phyloP scores from a whole-genome alignment of 2,329 filamentous ascomycete species.

The Arthrobotrys sphaeroides region DNA sequence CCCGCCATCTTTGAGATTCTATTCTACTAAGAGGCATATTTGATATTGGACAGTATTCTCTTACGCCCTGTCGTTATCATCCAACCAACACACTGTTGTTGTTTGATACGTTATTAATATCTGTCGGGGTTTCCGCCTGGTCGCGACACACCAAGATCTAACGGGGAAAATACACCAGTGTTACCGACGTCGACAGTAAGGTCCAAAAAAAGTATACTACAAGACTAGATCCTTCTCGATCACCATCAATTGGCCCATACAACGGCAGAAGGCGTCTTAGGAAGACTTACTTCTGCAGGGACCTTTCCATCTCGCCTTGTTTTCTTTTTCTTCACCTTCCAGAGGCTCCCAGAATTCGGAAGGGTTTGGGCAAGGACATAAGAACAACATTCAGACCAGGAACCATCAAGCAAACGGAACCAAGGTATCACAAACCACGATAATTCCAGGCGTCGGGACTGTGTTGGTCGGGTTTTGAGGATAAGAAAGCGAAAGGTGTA shows the following conservation, averaged over 20 bases:
- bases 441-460: constrained; percentile 37
- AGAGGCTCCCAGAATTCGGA: constrained; percentile 20
- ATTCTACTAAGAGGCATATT: constrained; percentile 39
- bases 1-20: constrained; percentile 38
- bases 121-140: constrained; percentile 15
- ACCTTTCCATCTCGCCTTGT: not conserved
- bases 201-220: not conserved
- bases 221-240: not conserved
- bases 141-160: constrained; percentile 13
- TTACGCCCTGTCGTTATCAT: not conserved
- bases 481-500: constrained; percentile 32
- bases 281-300: not conserved
- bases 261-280: not conserved
- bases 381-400: constrained; percentile 34
- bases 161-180: constrained; percentile 13
- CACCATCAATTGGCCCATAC: not conserved
- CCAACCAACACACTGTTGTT: constrained; percentile 47
- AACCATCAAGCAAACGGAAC: constrained; percentile 33
- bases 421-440: constrained; percentile 32
- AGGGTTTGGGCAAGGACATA: constrained; percentile 28
- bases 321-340: constrained; percentile 17
- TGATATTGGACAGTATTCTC: constrained; percentile 31
- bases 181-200: constrained; percentile 10
- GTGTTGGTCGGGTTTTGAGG: constrained; percentile 27
- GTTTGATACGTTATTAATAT: constrained; percentile 32